Evolutionary conservation across 2,329 filamentous ascomycete genomes (phyloP).

Genomic region (Trichoderma sp.): DNA sequence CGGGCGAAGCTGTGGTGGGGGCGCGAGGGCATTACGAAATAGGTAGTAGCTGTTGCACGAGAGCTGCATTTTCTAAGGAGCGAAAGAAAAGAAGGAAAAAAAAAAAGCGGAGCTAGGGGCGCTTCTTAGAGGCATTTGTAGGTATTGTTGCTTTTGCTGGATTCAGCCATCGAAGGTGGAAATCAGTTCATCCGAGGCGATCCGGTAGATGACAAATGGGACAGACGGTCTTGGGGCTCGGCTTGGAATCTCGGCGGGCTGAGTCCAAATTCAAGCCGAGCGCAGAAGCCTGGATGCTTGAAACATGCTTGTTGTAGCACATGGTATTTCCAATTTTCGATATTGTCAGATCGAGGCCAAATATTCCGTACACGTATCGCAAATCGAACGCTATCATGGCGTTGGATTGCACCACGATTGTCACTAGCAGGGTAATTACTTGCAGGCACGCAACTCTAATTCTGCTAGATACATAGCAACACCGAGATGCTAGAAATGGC

Average conservation of each 20-base stretch:
- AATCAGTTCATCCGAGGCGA: neutral
- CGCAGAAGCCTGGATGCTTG: neutral
- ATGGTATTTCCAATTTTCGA: neutral
- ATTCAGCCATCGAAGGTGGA: neutral
- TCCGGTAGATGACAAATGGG: constrained; percentile 6
- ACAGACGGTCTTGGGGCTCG: neutral
- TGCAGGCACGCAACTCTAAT: neutral
- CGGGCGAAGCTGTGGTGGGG: constrained; percentile 11
- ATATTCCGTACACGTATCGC: neutral
- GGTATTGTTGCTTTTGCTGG: neutral
- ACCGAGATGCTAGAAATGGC: neutral
- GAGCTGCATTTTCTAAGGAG: neutral
- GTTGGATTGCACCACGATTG: neutral
- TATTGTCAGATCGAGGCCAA: neutral
- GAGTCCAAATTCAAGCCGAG: neutral
- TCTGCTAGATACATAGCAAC: neutral
- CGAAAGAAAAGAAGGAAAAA: neutral
- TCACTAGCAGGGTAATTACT: neutral
- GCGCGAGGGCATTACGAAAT: neutral
- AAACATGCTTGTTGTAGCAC: neutral
- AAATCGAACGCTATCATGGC: neutral
- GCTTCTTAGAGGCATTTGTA: neutral
- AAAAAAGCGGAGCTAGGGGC: neutral
- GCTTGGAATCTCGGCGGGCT: neutral
- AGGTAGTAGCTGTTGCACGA: neutral